A percentile compares a stretch with the other conserved stretches of the same genome.
These are phyloP conservation scores for Cladosporium sp. DNA, from an alignment of 2,329 filamentous ascomycete genomes.

Conservation along the genomic window DNA sequence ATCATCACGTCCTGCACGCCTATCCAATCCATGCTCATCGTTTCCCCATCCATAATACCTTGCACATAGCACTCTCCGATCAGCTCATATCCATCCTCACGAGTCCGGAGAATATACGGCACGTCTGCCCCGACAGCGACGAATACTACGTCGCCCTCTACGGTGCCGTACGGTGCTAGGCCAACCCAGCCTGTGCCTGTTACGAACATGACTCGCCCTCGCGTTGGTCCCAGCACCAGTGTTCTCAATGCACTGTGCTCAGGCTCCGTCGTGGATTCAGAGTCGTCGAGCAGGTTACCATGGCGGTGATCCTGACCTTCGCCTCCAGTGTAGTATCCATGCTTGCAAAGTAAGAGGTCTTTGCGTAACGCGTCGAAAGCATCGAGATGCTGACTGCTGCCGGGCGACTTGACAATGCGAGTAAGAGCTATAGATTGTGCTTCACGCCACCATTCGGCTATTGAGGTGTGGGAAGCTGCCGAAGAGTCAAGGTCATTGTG, in stretches of 20 bases:
- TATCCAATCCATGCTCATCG: conserved; percentile 28
- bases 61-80: conserved; percentile 40
- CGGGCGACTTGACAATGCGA: conserved; percentile 32
- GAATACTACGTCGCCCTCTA: conserved; percentile 34
- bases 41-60: conserved; percentile 39
- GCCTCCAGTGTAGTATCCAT: conserved; percentile 30
- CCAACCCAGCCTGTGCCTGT: conserved; percentile 34
- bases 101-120: conserved; percentile 31
- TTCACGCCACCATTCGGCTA: conserved; percentile 33
- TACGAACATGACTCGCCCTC: conserved; percentile 33
- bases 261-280: conserved; percentile 24
- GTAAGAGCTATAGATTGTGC: conserved; percentile 28
- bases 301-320: conserved; percentile 22
- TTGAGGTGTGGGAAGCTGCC: conserved; percentile 21
- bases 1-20: conserved; percentile 29
- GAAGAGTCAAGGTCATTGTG: conserved; percentile 10
- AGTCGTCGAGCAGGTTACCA: conserved; percentile 33
- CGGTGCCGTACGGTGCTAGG: conserved; percentile 32
- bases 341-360: conserved; percentile 28
- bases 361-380: conserved; percentile 32
- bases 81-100: conserved; percentile 28
- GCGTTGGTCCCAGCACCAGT: conserved; percentile 33
- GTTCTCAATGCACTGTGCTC: conserved; percentile 31
- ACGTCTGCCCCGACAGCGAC: conserved; percentile 32
- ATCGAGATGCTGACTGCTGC: conserved; percentile 31